Base-by-base conservation (phyloP, 176 grass and related monocot genomes). In the Ampelocalamus luodianensis region DNA sequence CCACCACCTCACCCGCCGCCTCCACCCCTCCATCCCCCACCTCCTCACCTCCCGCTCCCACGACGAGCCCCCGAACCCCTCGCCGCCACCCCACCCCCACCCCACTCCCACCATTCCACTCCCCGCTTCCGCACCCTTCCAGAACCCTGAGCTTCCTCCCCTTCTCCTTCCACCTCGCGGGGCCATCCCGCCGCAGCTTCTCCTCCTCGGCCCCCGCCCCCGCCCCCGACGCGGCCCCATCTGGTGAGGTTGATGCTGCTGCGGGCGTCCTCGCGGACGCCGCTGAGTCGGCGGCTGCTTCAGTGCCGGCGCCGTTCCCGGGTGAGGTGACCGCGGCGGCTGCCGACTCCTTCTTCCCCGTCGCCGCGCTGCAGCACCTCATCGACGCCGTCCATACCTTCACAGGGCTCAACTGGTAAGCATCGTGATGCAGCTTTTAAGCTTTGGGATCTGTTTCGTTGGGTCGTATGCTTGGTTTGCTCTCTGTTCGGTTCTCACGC, bases 301-400 rank as follows among this genome's bases (percentile, higher is more conserved):
- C 85, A 11, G 76, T 79, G 5, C 93, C 96, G 77, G 85, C 83
- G 46, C 83, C 96, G 39, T 95, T 94, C 75, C 88, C 91, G 8
- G 96, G 96, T 14, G 96, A 98, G 83, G 96, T 98, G 22, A 91
- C 96, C 3, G 93, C 96, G 2, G 96, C 96, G 24, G 96, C 96
- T 9, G 90, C 78, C 0, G 96, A 91, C 68, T 91, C 89, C 2
- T 99, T 91, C 68, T 26, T 81, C 61, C 91, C 91, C 9, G 88
- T 96, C 16, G 93, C 93, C 1, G 93, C 83, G 8, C 96, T 99
- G 58, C 96, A 99, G 86, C 88, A 96, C 81, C 10, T 99, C 29
- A 96, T 99, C 37, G 96, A 99, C 38, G 27, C 65, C 1, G 27
- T 99, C 50, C 96, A 99, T 85, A 81, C 72, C 38, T 86, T 92